phyloP scores from a whole-genome alignment of 257 asterid species.

The Parsonsia alboflavescens region DNA sequence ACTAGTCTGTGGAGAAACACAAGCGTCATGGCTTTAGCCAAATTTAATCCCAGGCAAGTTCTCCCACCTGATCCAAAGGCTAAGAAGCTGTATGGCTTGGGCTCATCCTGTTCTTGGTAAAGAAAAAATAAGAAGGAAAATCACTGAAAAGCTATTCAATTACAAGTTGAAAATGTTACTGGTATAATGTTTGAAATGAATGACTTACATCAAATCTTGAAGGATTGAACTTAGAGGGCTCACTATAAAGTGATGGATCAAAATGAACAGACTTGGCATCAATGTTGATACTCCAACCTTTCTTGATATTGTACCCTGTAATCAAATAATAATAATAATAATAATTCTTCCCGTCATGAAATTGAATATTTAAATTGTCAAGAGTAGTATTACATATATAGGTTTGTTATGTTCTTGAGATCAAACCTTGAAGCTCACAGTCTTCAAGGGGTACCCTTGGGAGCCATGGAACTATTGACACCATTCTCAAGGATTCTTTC shows the following conservation, averaged over 20 bases:
- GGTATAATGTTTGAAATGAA: background rate
- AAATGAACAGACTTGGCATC: background rate
- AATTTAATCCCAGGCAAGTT: slow-evolving; percentile 1
- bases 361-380: background rate
- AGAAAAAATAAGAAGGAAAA: background rate
- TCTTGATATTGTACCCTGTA: background rate
- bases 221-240: background rate
- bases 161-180: background rate
- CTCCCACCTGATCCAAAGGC: slow-evolving; percentile 8
- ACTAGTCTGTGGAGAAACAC: slow-evolving; percentile 2
- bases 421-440: slow-evolving; percentile 8
- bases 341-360: background rate
- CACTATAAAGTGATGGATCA: slow-evolving; percentile 1
- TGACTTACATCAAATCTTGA: slow-evolving; percentile 2
- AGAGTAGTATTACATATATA: background rate
- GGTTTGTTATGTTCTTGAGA: background rate
- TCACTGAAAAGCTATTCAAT: background rate
- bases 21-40: slow-evolving; percentile 4
- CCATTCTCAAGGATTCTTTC: slow-evolving; percentile 5
- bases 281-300: background rate
- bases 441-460: background rate
- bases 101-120: background rate
- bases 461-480: background rate
- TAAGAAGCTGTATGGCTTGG: slow-evolving; percentile 6
- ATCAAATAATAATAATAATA: too few relatives aligned